Base-by-base conservation (phyloP, 1,139 yeast genomes). In the Eremothecium cymbalariae region DNA sequence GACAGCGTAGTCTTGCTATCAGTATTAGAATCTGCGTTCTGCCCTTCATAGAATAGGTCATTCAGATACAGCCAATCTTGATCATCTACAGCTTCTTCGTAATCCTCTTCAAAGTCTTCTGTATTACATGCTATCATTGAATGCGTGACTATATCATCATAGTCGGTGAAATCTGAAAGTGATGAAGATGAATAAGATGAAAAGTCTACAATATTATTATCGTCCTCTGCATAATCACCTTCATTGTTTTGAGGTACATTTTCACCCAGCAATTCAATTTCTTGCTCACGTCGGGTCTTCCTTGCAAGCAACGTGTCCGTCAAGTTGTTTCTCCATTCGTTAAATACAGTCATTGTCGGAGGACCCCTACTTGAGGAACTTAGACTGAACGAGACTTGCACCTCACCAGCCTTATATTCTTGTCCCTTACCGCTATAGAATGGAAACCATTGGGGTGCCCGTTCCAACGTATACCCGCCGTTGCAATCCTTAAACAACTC, bases 311-410 rank as follows among this genome's bases (percentile, higher is more conserved):
- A n/a, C 19, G 30, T n/a, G 14, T 30, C 33, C 5, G 16, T 4
- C 8, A 34, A 18, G 8, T 26, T 32, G 22, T 36, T 40, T 29
- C 43, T 41, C 55, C 56, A 51, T 12, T 39, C 36, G 22, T 36
- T 45, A 32, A 43, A 53, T 2, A 45, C 46, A 15, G 48, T 46
- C 16, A 44, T 38, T 3, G 48, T 44, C 4, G 45, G 34, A 11
- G 26, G 23, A 7, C 42, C 40, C 24, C 41, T 47, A n/a, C 41
- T 27, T 19, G 37, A 37, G 6, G 45, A 40, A 8, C 29, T 31
- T 16, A 55, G 32, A 22, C 37, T 36, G 24, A 55, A 46, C 3
- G 46, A 50, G 19, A 55, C 33, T 27, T 46, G 47, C 5, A 55
- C 43, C 15, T 52, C 52, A 8, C 59, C 60, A 8, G 50, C 39